Base-by-base conservation (phyloP, 306 rosid species). In the Chamaecrista fasciculata region DNA sequence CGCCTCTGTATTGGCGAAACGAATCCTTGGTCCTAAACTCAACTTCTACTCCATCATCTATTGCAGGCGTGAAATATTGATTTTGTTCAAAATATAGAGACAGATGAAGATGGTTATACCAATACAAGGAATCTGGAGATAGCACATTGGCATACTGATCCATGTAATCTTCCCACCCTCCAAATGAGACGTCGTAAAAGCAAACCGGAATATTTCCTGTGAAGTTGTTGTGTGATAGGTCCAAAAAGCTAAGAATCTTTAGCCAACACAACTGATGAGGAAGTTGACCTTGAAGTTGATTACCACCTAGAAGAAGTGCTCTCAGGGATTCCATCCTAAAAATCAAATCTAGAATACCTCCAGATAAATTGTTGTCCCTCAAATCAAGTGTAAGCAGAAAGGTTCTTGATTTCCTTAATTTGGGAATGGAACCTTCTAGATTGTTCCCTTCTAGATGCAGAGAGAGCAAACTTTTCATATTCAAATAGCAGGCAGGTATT, bases 261-360 rank as follows among this genome's bases (percentile, higher is more conserved):
- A 33, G 44, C 0, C 18, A 9, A 26, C 65, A 59, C 10, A 60
- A 34, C 2, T 60, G 48, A 15, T 36, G 2, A 11, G 47, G 18
- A 19, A 60, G 3, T 34, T 59, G n/a, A 5, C 65, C 28, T 16
- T 59, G 25, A 1, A 62, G 14, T 11, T 23, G 5, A 5, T 62
- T 62, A 0, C 51, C 51, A 0, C 34, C 49, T 2, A 62, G 2
- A 4, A 40, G 34, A 18, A 37, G 68, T 21, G 20, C 7, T 0
- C 10, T 40, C 19, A 62, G 0, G 0, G 0, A 3, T 0, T 37
- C 0, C 6, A 11, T 0, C 31, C 3, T 36, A 0, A 3, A 4
- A 60, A 60, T 60, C 29, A 5, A 34, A 11, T 36, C 0, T 59
- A 26, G 65, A 33, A 59, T 33, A 18, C 5, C 15, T 16, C 65